Evolutionary conservation across 2,329 filamentous ascomycete genomes (phyloP), one percentile per base, ranked within the genome.

Genomic region (Talaromyces sp.): DNA sequence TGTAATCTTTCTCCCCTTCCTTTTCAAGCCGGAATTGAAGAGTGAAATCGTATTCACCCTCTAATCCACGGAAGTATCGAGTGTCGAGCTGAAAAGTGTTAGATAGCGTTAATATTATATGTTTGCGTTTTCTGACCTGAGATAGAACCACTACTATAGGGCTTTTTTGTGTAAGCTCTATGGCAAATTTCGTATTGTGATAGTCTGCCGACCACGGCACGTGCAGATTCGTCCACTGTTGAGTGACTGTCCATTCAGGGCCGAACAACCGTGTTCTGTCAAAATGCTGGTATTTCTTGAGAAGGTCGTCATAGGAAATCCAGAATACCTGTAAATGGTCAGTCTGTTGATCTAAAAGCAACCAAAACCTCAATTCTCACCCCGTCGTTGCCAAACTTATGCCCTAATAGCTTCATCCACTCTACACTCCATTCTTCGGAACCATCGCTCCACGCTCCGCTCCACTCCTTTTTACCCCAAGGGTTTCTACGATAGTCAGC

Each of bases 351-450:
- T 1, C 19, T 4, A 5, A 11, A 17, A 24, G 51, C 21, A 38
- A 14, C 6, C 19, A 24, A 14, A 11, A 19, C 19, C 14, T 54
- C 27, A 55, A 38, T 56, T 51, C 68, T 50, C 70, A 78, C 84
- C 26, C 89, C 89, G 66, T 93, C 89, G 65, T 91, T 88, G 43
- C 89, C 89, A 66, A 93, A 93, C 49, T 83, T 85, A 70, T 93
- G 89, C 52, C 83, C 81, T 0, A 95, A 81, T 67, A 88, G 86
- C 62, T 86, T 76, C 75, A 93, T 86, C 84, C 88, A 91, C 65
- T 92, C 87, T 0, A 89, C 81, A 0, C 89, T 93, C 91, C 91
- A 96, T 73, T 93, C 87, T 67, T 90, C 89, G 7, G 88, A 91
- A 0, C 91, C 91, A 69, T 95, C 91, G 41, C 84, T 87, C 90